Conservation (phyloP, 441 rosid genomes). For the Dalechampia spathulata region DNA sequence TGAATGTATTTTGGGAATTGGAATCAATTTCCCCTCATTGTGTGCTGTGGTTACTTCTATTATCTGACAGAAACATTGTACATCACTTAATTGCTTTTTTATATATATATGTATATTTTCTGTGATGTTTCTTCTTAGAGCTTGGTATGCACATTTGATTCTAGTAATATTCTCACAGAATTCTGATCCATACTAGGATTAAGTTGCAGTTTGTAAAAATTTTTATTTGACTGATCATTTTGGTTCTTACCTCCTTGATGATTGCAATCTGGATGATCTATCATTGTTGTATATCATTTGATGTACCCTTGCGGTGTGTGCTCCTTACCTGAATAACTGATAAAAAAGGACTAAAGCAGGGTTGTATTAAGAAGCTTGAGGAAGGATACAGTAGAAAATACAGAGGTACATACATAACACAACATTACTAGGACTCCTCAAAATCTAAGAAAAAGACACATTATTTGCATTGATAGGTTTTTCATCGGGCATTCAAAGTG, state of each 20-base stretch:
- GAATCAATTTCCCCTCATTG: background rate
- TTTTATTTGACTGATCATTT: conserved; percentile 3
- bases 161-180: background rate
- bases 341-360: no score
- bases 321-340: no score
- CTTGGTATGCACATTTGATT: background rate
- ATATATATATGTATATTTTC: no score
- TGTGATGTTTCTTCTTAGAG: no score
- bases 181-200: background rate
- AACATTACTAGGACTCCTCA: no score
- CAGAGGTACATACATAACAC: no score
- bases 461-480: no score
- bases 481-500: no score
- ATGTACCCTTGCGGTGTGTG: background rate
- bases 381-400: no score
- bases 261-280: background rate
- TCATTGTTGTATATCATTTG: background rate
- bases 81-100: background rate
- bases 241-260: background rate
- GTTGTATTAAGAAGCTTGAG: no score
- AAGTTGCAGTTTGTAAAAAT: background rate
- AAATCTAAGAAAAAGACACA: no score
- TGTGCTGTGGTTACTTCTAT: background rate
- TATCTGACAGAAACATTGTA: background rate
- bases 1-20: background rate